Percentiles rank a stretch among this genome's conserved stretches.
Evolutionary conservation across 225 moss, liverwort and hornwort genomes (phyloP).

Genomic region (Straminergon stramineum): DNA sequence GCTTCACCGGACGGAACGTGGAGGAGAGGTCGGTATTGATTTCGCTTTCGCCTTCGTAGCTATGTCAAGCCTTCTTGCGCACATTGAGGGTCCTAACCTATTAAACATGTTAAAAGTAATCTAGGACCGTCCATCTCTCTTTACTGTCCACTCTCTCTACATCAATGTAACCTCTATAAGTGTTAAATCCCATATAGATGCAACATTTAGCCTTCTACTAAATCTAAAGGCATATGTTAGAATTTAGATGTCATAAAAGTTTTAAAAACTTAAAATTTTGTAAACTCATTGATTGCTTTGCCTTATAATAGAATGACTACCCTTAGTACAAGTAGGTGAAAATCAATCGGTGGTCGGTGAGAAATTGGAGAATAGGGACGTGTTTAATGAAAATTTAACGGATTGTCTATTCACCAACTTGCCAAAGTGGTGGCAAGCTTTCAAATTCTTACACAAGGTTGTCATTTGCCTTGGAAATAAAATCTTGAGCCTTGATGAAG

Average conservation of each 20-base stretch:
- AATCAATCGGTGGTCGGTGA: not conserved
- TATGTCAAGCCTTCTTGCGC: not conserved
- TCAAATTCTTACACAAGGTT: not conserved
- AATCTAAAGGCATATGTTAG: not conserved
- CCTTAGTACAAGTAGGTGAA: not conserved
- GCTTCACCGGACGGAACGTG: constrained; percentile 73
- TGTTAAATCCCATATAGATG: not conserved
- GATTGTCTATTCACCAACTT: not conserved
- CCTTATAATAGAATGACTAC: not conserved
- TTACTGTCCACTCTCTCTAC: not conserved
- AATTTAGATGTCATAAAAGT: not conserved
- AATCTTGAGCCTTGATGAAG: not conserved
- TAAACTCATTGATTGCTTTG: not conserved
- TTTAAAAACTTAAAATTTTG: not conserved
- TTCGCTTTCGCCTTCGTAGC: not conserved
- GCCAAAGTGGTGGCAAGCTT: not conserved
- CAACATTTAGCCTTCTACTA: not conserved
- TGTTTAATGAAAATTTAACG: not conserved
- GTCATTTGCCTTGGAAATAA: not conserved
- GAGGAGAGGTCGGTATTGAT: constrained; percentile 55
- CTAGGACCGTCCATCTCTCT: not conserved
- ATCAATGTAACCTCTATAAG: not conserved
- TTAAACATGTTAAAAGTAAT: not conserved
- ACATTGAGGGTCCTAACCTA: not conserved
- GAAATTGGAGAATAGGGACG: not conserved